phyloP scores from a whole-genome alignment of 805 yeast genomes.

The Metschnikowia kofuensis region DNA sequence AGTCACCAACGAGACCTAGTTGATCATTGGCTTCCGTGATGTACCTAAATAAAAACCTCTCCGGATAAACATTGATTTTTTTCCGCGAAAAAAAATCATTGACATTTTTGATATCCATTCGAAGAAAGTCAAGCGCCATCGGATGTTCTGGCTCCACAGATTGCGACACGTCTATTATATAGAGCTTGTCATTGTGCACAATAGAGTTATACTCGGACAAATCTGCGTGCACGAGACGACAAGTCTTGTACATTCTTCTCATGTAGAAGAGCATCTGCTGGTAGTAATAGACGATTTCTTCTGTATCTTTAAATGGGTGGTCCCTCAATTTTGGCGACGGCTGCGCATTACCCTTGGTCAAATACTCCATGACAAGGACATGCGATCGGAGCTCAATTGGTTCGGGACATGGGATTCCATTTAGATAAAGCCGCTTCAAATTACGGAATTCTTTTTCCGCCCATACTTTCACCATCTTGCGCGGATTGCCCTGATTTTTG shows the following conservation, averaged over 20 bases:
- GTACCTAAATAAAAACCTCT: constrained; percentile 76
- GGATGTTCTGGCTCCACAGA: constrained; percentile 98
- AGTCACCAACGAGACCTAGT: constrained; percentile 37
- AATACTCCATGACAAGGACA: constrained; percentile 91
- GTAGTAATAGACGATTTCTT: constrained; percentile 65
- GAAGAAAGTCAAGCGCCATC: constrained; percentile 86
- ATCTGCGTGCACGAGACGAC: constrained; percentile 95
- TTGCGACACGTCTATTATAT: constrained; percentile 95
- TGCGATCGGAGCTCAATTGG: constrained; percentile 87
- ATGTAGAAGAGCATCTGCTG: constrained; percentile 78
- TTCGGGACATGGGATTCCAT: constrained; percentile 91
- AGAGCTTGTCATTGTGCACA: constrained; percentile 73
- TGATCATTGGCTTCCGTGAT: constrained; percentile 50
- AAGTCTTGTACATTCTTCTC: constrained; percentile 81
- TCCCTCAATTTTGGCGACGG: constrained; percentile 91
- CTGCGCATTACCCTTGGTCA: constrained; percentile 75
- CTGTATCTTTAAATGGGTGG: constrained; percentile 66
- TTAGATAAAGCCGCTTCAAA: constrained; percentile 70
- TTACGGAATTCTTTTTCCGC: constrained; percentile 97
- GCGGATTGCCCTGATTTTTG: constrained; percentile 83
- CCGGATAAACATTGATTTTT: constrained; percentile 76
- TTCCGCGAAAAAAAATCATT: constrained; percentile 78
- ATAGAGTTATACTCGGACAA: constrained; percentile 91
- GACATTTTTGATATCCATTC: constrained; percentile 97
- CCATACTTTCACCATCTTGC: constrained; percentile 98